Evolutionary conservation across 495 filamentous ascomycete genomes (phyloP), one percentile per base, ranked within the genome.

Genomic region (Talaromyces borbonicus): DNA sequence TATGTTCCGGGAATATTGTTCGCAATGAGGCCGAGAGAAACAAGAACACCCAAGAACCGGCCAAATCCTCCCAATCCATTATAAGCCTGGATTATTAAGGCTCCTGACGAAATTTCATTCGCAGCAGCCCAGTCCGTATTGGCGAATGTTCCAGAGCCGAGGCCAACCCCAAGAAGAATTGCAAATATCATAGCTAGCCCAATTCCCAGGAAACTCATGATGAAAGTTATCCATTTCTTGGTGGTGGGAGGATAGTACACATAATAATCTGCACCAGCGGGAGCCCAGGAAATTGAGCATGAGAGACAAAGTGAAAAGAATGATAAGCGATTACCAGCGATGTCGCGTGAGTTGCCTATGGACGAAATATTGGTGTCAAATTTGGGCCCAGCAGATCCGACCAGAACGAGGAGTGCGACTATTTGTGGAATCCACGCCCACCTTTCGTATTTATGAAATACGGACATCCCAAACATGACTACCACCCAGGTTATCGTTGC

Each of bases 1-100:
- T 87, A 89, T 0, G 76, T 75, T 0, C 81, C 78, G 0, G 83
- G 74, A 8, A 87, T 73, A 42, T 80, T 79, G 57, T 85, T 87
- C 2, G 80, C 72, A 15, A 87, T 76, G 22, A 85, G 62, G 0
- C 83, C 81, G 8, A 89, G 55, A 0, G 82, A 79, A 24, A 84
- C 73, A 23, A 89, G 58, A 11, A 85, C 77, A 3, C 75, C 73
- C 53, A 80, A 84, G 62, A 87, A 79, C 52, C 76, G 80, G 12
- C 84, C 84, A 48, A 89, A 85, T 0, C 61, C 65, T 4, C 78
- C 80, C 2, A 90, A 67, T 1, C 71, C 65, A 33, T 61, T 63
- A 52, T 74, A 87, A 2, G 73, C 81, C 26, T 76, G 77, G 31
- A 85, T 76, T 31, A 88, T 65, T 19, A 90, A 65, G 3, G 79